Conservation (phyloP, 345 rosid species). For the Hibiscus tridactylites region DNA sequence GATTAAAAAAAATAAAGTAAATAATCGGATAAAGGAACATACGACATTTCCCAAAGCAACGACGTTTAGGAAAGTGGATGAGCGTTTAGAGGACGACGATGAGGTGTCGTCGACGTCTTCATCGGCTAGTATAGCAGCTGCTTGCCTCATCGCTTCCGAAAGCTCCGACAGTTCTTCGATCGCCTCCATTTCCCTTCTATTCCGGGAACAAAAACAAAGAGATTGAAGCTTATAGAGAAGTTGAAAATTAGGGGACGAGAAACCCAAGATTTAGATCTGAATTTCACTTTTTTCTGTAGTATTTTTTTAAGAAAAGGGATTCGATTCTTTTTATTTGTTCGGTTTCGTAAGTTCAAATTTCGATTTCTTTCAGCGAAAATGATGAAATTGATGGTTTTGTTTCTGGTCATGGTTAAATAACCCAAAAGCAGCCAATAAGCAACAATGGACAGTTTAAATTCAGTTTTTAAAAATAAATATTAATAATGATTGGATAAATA, state of each 20-base stretch:
- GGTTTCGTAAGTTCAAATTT: slow-evolving; percentile 2
- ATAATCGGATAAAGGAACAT: slow-evolving; percentile 20
- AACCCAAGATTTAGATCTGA: slow-evolving; percentile 3
- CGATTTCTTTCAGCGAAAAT: background rate
- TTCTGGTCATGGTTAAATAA: background rate
- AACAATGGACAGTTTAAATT: background rate
- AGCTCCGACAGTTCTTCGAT: slow-evolving; percentile 86
- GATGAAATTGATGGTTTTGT: background rate
- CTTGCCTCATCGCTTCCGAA: slow-evolving; percentile 82
- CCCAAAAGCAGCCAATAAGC: background rate
- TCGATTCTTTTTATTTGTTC: background rate
- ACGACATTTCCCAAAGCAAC: slow-evolving; percentile 90
- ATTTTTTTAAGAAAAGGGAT: background rate
- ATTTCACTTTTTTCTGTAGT: background rate
- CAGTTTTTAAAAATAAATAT: background rate
- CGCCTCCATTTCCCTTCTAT: slow-evolving; percentile 58
- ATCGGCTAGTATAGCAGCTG: slow-evolving; percentile 76
- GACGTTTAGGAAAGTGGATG: slow-evolving; percentile 73
- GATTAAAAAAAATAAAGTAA: background rate
- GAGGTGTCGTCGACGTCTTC: slow-evolving; percentile 72
- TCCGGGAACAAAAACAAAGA: background rate
- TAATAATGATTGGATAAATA: no score
- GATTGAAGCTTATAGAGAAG: background rate
- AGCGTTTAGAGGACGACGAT: slow-evolving; percentile 46
- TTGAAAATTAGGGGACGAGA: background rate